phyloP scores from a whole-genome alignment of 495 filamentous ascomycete genomes.

The Pyronema domesticum region DNA sequence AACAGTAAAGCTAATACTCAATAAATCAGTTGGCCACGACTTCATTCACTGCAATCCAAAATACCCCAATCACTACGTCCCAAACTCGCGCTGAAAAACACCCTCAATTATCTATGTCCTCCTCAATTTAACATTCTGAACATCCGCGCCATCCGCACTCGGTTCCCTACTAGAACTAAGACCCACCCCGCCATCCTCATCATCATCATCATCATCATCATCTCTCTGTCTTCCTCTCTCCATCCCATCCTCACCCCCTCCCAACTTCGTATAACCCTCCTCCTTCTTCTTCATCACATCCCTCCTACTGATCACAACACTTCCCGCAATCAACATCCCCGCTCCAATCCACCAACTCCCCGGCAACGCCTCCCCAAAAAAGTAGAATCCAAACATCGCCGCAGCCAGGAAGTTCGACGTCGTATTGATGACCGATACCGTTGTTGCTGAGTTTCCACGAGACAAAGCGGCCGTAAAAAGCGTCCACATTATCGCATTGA shows the following conservation, averaged over 20 bases:
- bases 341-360: slow-evolving; percentile 83
- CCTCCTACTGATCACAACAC: slow-evolving; percentile 73
- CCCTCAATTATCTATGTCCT: no score
- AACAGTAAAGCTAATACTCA: no score
- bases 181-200: no score
- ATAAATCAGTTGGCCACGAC: no score
- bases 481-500: slow-evolving; percentile 63
- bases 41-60: no score
- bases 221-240: not conserved
- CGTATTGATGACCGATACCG: slow-evolving; percentile 86
- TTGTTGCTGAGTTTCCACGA: slow-evolving; percentile 63
- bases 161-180: no score
- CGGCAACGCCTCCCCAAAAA: slow-evolving; percentile 55
- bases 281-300: slow-evolving; percentile 34
- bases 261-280: not conserved
- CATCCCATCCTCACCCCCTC: not conserved
- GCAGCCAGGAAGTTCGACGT: slow-evolving; percentile 84
- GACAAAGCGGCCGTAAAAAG: slow-evolving; percentile 67
- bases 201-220: not conserved
- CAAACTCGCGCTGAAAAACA: no score
- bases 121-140: no score
- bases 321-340: slow-evolving; percentile 65
- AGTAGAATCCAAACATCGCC: slow-evolving; percentile 57
- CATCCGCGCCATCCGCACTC: no score
- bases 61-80: no score